Conservation (phyloP, 805 yeast genomes). For the Hanseniaspora hatyaiensis region DNA sequence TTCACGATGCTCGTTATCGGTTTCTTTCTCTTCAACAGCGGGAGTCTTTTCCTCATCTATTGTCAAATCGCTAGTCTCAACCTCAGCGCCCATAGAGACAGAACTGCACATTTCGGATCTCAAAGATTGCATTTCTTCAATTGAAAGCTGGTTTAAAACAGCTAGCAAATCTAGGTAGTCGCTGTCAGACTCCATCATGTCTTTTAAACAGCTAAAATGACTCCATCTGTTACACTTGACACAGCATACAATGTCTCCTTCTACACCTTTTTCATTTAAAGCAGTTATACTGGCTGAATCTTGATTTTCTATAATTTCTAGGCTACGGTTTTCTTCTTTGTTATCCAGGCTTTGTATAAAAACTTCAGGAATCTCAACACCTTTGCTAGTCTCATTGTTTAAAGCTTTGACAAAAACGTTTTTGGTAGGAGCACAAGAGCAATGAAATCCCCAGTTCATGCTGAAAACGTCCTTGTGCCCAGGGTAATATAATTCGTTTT, state of each 20-base stretch:
- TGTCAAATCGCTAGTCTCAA: conserved; percentile 22
- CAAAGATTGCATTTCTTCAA: conserved; percentile 3
- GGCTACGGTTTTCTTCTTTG: not conserved
- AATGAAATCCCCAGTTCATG: conserved; percentile 27
- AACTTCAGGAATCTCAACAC: not conserved
- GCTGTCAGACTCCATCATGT: conserved; percentile 13
- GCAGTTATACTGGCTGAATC: not conserved
- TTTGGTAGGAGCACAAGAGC: conserved; percentile 20
- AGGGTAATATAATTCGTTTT: conserved; percentile 20
- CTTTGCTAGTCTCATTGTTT: conserved; percentile 1
- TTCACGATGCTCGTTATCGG: too few species aligned
- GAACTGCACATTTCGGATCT: conserved; percentile 21
- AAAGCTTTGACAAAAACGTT: conserved; percentile 8
- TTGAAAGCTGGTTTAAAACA: conserved; percentile 11
- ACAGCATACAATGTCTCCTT: conserved; percentile 26
- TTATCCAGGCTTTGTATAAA: not conserved
- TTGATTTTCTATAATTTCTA: not conserved
- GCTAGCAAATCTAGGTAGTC: conserved; percentile 11
- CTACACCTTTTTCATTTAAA: conserved; percentile 1
- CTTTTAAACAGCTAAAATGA: conserved; percentile 2
- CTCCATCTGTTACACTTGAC: conserved; percentile 28
- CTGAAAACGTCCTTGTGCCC: conserved; percentile 21
- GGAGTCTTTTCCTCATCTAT: not conserved
- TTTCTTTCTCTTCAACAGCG: not conserved
- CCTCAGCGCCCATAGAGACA: conserved; percentile 20